A percentile compares a stretch with the other conserved stretches of the same genome.
Evolutionary conservation across 2,329 filamentous ascomycete species (phyloP).

Genomic region (Botrytis galanthina): DNA sequence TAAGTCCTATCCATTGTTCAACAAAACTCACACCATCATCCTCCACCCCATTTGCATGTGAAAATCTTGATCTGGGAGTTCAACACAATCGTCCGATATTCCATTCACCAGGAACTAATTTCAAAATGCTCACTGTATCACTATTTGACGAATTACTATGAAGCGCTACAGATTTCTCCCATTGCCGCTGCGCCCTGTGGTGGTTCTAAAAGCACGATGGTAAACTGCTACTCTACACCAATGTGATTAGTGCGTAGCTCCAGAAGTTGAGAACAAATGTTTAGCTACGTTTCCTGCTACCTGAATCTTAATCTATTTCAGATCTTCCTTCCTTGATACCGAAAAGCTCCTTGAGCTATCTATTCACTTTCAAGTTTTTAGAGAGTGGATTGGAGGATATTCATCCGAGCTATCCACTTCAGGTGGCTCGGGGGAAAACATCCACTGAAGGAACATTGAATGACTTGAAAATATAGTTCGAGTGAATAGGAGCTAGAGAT

Average conservation of each 20-base stretch:
- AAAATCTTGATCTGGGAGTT: background rate
- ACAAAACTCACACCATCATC: too few species aligned
- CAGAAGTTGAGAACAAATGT: background rate
- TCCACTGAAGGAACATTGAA: background rate
- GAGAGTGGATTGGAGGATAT: background rate
- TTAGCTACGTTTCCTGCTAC: background rate
- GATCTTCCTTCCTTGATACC: background rate
- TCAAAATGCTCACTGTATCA: background rate
- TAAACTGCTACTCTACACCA: background rate
- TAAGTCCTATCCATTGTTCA: too few species aligned
- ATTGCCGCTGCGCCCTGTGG: background rate
- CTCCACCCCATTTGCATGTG: background rate
- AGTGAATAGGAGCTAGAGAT: background rate
- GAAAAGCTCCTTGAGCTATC: accelerated
- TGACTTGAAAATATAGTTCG: background rate
- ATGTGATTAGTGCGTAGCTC: background rate
- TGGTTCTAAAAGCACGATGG: background rate
- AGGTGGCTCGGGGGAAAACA: background rate
- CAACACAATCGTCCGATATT: background rate
- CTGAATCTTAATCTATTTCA: background rate
- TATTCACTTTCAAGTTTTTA: background rate
- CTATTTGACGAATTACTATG: background rate
- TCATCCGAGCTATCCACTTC: background rate
- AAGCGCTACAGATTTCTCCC: background rate
- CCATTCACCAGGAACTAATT: background rate